A percentile compares a stretch with the other conserved stretches of the same genome.
Conservation (phyloP, 208 protist species). For the Acanthamoeba divionensis region DNA sequence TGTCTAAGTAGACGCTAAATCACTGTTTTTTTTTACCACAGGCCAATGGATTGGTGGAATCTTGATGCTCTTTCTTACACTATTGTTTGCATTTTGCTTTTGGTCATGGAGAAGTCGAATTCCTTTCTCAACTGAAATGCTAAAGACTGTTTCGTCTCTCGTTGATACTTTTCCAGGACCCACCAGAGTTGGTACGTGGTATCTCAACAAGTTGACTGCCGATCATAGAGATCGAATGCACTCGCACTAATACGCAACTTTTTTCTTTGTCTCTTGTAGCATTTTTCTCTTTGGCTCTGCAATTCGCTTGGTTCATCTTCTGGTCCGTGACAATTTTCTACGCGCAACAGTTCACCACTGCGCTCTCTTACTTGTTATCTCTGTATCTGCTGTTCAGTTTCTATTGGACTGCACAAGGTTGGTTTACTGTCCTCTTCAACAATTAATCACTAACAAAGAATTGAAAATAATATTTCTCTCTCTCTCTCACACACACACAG, state of each 20-base stretch:
- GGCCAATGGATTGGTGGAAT: background rate
- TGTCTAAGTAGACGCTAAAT: background rate
- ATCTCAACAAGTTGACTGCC: background rate
- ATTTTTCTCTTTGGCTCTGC: background rate
- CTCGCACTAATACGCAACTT: background rate
- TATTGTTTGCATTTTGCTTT: background rate
- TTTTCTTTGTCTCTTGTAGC: background rate
- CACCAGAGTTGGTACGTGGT: background rate
- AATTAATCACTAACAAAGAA: no score
- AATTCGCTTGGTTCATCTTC: slow-evolving; percentile 47
- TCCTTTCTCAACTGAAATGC: slow-evolving; percentile 32
- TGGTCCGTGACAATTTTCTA: slow-evolving; percentile 9
- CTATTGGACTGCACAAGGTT: slow-evolving; percentile 55
- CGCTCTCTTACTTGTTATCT: background rate
- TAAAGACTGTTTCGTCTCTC: slow-evolving; percentile 39
- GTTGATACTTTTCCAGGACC: background rate
- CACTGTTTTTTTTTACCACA: background rate
- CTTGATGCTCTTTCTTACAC: background rate
- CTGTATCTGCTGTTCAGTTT: slow-evolving; percentile 53
- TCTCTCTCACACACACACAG: background rate
- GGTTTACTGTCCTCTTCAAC: background rate
- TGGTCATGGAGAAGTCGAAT: slow-evolving; percentile 43
- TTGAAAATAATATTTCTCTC: background rate
- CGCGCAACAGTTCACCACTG: slow-evolving; percentile 21
- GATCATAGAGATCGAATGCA: background rate